Conservation (phyloP, 2,329 filamentous ascomycete species). For the Daldinia sp. region DNA sequence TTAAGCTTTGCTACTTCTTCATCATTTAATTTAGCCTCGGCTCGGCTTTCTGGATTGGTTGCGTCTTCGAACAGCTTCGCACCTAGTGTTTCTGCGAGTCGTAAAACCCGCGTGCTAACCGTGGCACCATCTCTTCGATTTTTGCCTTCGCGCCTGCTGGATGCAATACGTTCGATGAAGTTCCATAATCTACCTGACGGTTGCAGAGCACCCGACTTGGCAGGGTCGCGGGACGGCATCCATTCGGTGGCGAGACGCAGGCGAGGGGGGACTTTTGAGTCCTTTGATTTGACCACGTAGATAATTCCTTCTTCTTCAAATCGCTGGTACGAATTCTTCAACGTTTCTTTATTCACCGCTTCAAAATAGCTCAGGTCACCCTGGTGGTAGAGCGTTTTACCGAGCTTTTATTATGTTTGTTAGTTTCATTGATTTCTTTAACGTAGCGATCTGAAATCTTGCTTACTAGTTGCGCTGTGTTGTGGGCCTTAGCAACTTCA, state of each 20-base stretch:
- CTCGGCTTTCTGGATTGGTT: conserved; percentile 48
- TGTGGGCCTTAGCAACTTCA: conserved; percentile 78
- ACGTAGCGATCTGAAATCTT: not conserved
- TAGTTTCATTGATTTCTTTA: conserved; percentile 25
- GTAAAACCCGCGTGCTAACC: conserved; percentile 81
- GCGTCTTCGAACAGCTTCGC: conserved; percentile 71
- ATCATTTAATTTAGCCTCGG: conserved; percentile 55
- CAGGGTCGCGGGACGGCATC: conserved; percentile 71
- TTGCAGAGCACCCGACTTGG: conserved; percentile 64
- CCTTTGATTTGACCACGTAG: conserved; percentile 73
- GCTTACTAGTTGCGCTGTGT: conserved; percentile 79
- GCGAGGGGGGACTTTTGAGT: conserved; percentile 65
- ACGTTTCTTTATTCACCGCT: conserved; percentile 96
- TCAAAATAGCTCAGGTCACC: conserved; percentile 97
- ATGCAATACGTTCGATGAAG: conserved; percentile 88
- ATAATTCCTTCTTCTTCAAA: conserved; percentile 94
- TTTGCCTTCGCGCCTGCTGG: conserved; percentile 88
- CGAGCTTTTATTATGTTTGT: conserved; percentile 63
- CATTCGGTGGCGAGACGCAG: conserved; percentile 78
- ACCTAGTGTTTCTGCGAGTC: conserved; percentile 78
- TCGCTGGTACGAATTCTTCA: conserved; percentile 89
- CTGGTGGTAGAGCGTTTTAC: conserved; percentile 97
- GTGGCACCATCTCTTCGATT: conserved; percentile 93
- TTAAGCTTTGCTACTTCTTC: conserved; percentile 59
- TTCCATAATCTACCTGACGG: conserved; percentile 85